phyloP scores from a whole-genome alignment of 1,284 basidiomycete genomes.

The Xerocomus subilludens region DNA sequence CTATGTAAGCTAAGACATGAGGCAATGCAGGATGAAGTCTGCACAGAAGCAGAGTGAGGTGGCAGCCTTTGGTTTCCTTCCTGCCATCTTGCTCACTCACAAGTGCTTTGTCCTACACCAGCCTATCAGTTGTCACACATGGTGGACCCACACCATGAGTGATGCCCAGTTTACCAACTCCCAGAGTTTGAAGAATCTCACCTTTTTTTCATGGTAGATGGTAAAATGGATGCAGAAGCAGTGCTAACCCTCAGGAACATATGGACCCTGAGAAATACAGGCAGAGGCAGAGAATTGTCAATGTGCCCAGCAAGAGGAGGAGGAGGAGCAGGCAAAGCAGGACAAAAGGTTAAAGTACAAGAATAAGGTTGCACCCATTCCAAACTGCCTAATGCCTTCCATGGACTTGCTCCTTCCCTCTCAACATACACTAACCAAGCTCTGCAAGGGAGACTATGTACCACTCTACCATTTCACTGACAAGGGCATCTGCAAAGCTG shows the following conservation, averaged over 20 bases:
- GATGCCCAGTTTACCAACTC: no score
- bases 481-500: not conserved
- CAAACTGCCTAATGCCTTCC: not conserved
- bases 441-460: not conserved
- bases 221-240: not conserved
- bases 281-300: not conserved
- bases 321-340: not conserved
- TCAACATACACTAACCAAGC: not conserved
- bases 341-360: conserved; percentile 6
- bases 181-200: not conserved
- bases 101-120: no score
- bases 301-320: not conserved
- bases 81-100: not conserved
- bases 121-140: not conserved
- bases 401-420: not conserved
- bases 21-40: not conserved
- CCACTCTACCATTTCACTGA: not conserved
- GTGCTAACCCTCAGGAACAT: not conserved
- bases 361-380: not conserved
- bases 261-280: not conserved
- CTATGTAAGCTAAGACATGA: not conserved
- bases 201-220: not conserved
- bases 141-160: not conserved
- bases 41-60: not conserved
- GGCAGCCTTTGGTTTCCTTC: not conserved